These are phyloP conservation scores for Talaromyces piceae DNA, from an alignment of 2,329 filamentous ascomycete species.

Conservation along the genomic window DNA sequence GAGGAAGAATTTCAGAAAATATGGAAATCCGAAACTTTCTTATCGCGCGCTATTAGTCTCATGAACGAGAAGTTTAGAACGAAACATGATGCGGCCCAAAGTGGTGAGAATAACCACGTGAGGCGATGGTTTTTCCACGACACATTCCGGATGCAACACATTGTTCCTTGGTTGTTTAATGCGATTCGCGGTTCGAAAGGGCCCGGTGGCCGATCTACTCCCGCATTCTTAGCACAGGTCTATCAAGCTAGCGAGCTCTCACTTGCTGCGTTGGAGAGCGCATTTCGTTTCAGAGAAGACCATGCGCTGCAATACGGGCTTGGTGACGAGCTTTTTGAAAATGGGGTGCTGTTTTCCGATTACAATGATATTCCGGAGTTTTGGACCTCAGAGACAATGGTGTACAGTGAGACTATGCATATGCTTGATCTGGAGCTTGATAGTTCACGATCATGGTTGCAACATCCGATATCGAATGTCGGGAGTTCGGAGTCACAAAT, in stretches of 20 bases:
- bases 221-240: constrained; percentile 39
- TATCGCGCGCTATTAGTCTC: constrained; percentile 66
- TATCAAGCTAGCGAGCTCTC: constrained; percentile 71
- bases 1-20: constrained; percentile 63
- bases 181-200: constrained; percentile 66
- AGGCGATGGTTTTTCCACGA: constrained; percentile 83
- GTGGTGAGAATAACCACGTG: constrained; percentile 64
- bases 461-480: constrained; percentile 23
- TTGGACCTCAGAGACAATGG: constrained; percentile 64
- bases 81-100: constrained; percentile 53
- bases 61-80: constrained; percentile 72
- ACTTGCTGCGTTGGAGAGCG: constrained; percentile 54
- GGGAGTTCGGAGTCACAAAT: constrained; percentile 26
- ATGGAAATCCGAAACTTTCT: constrained; percentile 57
- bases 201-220: constrained; percentile 48
- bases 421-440: constrained; percentile 36
- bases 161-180: constrained; percentile 72
- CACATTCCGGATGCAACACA: constrained; percentile 61
- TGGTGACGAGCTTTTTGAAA: constrained; percentile 55
- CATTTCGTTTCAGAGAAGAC: constrained; percentile 62
- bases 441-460: constrained; percentile 32
- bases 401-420: constrained; percentile 31
- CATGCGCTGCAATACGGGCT: constrained; percentile 69
- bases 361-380: constrained; percentile 68
- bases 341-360: constrained; percentile 55